Evolutionary conservation across 768 basidiomycete genomes (phyloP), one percentile per base, ranked within the genome.

Genomic region (Pleurotus citrinopileatus): DNA sequence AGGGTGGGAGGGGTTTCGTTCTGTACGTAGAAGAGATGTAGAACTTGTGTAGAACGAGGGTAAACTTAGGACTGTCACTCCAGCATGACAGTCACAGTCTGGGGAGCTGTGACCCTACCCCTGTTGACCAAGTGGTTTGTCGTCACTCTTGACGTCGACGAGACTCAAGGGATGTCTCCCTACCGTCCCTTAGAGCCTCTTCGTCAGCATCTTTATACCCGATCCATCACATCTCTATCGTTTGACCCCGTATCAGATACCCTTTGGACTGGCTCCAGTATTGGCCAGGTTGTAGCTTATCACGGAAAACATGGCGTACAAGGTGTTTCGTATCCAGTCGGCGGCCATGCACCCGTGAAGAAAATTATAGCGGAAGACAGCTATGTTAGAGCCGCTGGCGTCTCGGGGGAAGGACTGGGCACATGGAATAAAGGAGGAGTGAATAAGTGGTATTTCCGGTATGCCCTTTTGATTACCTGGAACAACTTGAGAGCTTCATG

Each of bases 221-320:
- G 82, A 60, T 79, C 86, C 22, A 76, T 89, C 44, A 86, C 89
- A 20, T 82, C 91, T 0, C 76, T 97, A 54, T 82, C 86, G 0
- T 95, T 98, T 66, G 96, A 99, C 69, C 88, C 93, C 6, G 86
- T 89, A 19, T 91, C 92, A 0, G 94, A 98, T 67, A 82, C 87
- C 4, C 73, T 99, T 29, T 97, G 94, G 94, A 75, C 87, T 43
- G 95, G 94, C 26, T 77, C 81, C 7, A 82, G 84, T 54, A 70
- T 80, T 25, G 95, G 96, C 2, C 73, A 74, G 54, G 78, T 97
- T 56, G 66, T 77, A 36, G 86, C 89, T 1, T 81, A 86, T 65
- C 84, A 90, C 70, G 77, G 83, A 37, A 66, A 78, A 26, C 78
- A 76, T 44, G 86, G 84, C 13, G 63, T 81, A 45, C 82, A 84